A percentile compares a stretch with the other conserved stretches of the same genome.
phyloP scores from a whole-genome alignment of 179 eudicot genomes.

The Silene noctiflora region DNA sequence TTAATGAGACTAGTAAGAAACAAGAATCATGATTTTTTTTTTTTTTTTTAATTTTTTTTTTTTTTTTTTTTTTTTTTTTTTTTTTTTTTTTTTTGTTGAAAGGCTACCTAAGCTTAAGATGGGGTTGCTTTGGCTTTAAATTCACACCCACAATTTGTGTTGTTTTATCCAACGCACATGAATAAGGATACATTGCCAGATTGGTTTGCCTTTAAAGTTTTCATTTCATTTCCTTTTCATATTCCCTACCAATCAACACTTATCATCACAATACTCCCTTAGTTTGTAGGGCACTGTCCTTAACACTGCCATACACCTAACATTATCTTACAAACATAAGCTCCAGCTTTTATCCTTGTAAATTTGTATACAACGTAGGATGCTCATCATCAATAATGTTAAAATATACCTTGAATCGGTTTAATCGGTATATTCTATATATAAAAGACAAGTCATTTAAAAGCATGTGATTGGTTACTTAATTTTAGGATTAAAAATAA shows the following conservation, averaged over 20 bases:
- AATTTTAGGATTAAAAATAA: too few relatives aligned
- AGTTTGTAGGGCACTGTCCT: slow-evolving; percentile 15
- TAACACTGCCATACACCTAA: not conserved
- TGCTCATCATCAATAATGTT: too few relatives aligned
- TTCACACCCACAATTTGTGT: slow-evolving; percentile 19
- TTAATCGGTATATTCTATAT: too few relatives aligned
- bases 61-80: too few relatives aligned
- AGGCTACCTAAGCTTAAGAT: not conserved
- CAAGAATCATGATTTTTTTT: slow-evolving; percentile 33
- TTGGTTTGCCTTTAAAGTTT: slow-evolving; percentile 36
- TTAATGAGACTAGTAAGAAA: slow-evolving; percentile 18
- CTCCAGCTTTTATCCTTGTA: not conserved
- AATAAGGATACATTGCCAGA: slow-evolving; percentile 33
- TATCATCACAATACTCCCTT: not conserved
- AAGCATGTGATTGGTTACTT: too few relatives aligned
- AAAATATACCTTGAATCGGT: too few relatives aligned
- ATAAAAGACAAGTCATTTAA: too few relatives aligned
- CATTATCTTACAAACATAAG: slow-evolving; percentile 3
- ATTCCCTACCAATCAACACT: slow-evolving; percentile 26
- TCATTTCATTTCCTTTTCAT: slow-evolving; percentile 26
- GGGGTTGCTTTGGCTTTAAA: slow-evolving; percentile 26
- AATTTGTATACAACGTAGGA: not conserved
- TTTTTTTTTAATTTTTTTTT: too few relatives aligned
- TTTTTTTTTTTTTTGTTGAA: too few relatives aligned
- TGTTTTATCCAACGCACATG: slow-evolving; percentile 42